phyloP scores from a whole-genome alignment of 306 rosid species.

The Inga laurina region DNA sequence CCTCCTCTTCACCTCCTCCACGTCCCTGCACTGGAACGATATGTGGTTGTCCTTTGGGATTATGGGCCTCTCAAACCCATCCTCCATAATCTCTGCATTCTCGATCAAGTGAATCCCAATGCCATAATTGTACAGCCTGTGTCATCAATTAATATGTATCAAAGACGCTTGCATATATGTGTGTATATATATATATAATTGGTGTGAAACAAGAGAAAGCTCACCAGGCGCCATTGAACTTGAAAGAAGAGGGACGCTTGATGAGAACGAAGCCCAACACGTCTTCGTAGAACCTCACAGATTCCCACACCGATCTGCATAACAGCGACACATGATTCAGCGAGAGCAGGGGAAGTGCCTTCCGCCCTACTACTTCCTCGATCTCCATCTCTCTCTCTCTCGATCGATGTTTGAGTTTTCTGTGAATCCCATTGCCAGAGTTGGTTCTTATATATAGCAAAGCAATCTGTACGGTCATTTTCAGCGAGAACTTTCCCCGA shows the following conservation, averaged over 20 bases:
- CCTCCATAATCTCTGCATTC: conserved; percentile 56
- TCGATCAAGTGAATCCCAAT: conserved; percentile 82
- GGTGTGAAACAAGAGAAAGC: neutral
- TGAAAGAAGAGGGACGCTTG: conserved; percentile 87
- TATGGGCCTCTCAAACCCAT: conserved; percentile 62
- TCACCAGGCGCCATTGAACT: conserved; percentile 84
- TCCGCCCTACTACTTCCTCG: conserved; percentile 59
- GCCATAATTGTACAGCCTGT: conserved; percentile 80
- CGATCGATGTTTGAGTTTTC: conserved; percentile 5
- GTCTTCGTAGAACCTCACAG: conserved; percentile 68
- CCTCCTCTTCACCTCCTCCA: conserved; percentile 72
- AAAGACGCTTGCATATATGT: neutral
- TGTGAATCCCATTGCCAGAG: conserved; percentile 28
- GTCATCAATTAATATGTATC: neutral
- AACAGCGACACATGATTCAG: conserved; percentile 68
- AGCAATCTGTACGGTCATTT: neutral
- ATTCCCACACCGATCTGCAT: conserved; percentile 76
- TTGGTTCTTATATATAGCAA: conserved; percentile 42
- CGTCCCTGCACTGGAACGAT: conserved; percentile 89
- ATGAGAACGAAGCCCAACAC: conserved; percentile 77
- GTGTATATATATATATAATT: neutral
- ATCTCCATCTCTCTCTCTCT: conserved; percentile 54
- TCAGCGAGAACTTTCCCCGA: conserved; percentile 48
- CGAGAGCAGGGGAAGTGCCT: conserved; percentile 71
- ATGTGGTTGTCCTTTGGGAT: conserved; percentile 84